Evolutionary conservation across 345 rosid genomes (phyloP), one percentile per base, ranked within the genome.

Genomic region (Laguncularia racemosa): DNA sequence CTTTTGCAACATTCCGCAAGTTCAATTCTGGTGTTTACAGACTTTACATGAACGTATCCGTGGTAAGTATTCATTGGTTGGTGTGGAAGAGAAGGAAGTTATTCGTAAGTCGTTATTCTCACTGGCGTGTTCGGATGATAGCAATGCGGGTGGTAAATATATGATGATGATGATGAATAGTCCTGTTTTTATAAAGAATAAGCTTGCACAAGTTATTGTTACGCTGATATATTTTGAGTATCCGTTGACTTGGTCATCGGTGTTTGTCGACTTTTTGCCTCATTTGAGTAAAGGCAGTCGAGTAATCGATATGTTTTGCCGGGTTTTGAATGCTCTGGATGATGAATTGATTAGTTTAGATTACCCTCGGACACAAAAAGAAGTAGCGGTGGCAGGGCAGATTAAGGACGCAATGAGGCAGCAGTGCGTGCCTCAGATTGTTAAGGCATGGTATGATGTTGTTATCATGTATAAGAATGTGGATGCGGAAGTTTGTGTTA

Each of bases 11-110:
- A 73, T 82, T 21, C 80, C 72, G 16, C 86, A 84, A 63, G 96
- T 92, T 55, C 97, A 85, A 84, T 93, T 93, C 72, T 93, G 99
- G 99, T 86, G 96, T 53, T 73, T 93, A 53, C 99, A 93, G 78
- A 81, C 91, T 62, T 61, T 89, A 26, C 85, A 85, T 13, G 97
- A 93, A 44, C 88, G 87, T 14, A 63, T 87, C 21, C 73, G 71
- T 52, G 83, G 68, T 14, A 86, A 73, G 16, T 87, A 86, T 59
- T 70, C 78, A 20, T 46, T 74, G 21, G 67, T 93, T 76, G 76
- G 82, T 44, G 56, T 53, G 8, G 85, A 87, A 43, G 99, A 93
- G 84, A 75, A 53, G 81, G 65, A 55, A 21, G 78, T 61, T 20
- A 60, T 86, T 14, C 71, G 95, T 57, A 81, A 76, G 43, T 83